Evolutionary conservation across 2,329 filamentous ascomycete species (phyloP), one percentile per base, ranked within the genome.

Genomic region (Aspergillus ochraceus): DNA sequence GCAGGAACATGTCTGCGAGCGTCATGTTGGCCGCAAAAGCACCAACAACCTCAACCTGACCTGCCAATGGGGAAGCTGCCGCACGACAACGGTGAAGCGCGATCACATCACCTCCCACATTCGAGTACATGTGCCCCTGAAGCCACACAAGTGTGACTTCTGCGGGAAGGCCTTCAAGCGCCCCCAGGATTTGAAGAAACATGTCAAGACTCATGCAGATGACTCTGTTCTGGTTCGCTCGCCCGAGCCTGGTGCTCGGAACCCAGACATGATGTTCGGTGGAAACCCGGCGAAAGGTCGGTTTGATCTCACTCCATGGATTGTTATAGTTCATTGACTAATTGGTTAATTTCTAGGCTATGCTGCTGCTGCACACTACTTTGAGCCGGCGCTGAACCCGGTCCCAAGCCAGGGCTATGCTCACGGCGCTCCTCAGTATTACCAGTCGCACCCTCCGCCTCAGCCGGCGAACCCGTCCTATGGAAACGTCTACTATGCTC

Each of bases 41-140:
- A 99, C 95, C 74, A 98, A 98, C 83, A 99, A 99, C 80, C 84
- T 99, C 72, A 98, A 95, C 78, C 80, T 99, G 75, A 97, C 92
- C 57, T 99, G 95, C 80, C 91, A 96, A 76, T 99, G 95, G 95
- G 95, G 93, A 70, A 90, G 89, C 65, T 99, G 95, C 81, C 88
- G 92, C 64, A 98, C 94, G 22, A 97, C 93, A 52, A 98, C 94
- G 2, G 94, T 98, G 76, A 98, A 99, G 85, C 92, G 95, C 71
- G 95, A 98, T 72, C 95, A 99, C 81, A 99, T 99, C 79, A 99
- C 95, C 54, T 98, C 95, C 54, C 95, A 99, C 79, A 97, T 99
- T 70, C 91, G 95, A 66, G 95, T 98, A 56, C 95, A 99, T 76
- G 94, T 99, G n/a, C 95, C 95, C 1, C 83, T 99, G 62, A 99